Evolutionary conservation across 495 filamentous ascomycete species (phyloP), one percentile per base, ranked within the genome.

Genomic region (Penicillium roqueforti): DNA sequence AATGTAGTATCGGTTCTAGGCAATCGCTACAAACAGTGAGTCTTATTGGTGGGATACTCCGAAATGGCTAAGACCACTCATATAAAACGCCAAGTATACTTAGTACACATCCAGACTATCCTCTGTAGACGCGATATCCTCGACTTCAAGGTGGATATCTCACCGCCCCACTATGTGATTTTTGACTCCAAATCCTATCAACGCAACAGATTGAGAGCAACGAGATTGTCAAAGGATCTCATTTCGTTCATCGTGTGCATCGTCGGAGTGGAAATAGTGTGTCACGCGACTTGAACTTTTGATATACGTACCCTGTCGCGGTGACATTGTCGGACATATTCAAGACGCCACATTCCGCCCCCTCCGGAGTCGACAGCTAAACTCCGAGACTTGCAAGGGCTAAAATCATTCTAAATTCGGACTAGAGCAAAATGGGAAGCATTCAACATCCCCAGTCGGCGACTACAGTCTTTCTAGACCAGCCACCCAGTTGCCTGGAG

Each of bases 401-500:
- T 42, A 49, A 8, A 25, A 51, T 16, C 20, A 28, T 32, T 26
- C 11, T 3, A 43, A 43, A 6, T 2, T 36, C 36, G 18, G 18
- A 26, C 31, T 25, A 7, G 5, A 32, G 37, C 51, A 58, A 29
- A 28, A 63, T 62, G 59, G 28, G 52, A 31, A 52, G 32, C 32
- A 37, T 54, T 18, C 68, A 69, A 50, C 53, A 55, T 10, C 68
- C 71, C 11, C 37, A 63, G 22, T 76, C 73, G 7, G 49, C 44
- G 26, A 70, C 61, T 4, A 76, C 74, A 3, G 58, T 73, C 41
- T 72, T 69, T 53, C 59, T 81, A 14, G 74, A 82, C 48, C 69
- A 79, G 25, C 91, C 89, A 10, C 92, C 92, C 2, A 90, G 89
- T 65, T 96, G 91, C 66, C 74, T 96, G 13, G 87, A 91, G 56